Percentiles rank a stretch among this genome's conserved stretches.
Conservation (phyloP, 2,329 filamentous ascomycete genomes). For the Rutstroemia sp. region DNA sequence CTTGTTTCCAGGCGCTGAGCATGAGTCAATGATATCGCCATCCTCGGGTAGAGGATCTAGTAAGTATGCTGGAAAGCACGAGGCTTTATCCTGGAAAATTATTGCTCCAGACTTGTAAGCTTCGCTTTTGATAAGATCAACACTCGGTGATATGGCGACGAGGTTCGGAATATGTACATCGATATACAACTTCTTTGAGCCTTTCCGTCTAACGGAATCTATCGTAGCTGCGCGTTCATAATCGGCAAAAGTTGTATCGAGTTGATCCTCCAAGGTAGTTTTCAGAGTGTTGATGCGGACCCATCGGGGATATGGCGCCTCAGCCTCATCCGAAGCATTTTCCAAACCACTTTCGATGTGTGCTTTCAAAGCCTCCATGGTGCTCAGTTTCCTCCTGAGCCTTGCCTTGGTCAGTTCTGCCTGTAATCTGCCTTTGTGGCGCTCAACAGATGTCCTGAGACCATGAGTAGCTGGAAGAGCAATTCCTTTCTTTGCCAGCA, state of each 20-base stretch:
- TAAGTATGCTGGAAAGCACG: conserved; percentile 90
- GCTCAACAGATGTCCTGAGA: conserved; percentile 64
- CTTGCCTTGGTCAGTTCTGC: conserved; percentile 79
- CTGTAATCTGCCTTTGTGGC: conserved; percentile 72
- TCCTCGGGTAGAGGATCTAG: conserved; percentile 59
- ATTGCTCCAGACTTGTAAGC: conserved; percentile 72
- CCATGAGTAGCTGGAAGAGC: conserved; percentile 74
- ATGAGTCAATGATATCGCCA: conserved; percentile 83
- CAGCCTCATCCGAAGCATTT: conserved; percentile 29
- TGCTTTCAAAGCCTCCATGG: conserved; percentile 57
- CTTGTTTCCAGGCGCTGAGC: conserved; percentile 94
- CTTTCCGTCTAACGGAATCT: conserved; percentile 42
- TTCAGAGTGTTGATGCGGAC: conserved; percentile 78
- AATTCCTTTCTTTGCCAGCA: conserved; percentile 75
- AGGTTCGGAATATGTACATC: conserved; percentile 79
- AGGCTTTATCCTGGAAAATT: conserved; percentile 94
- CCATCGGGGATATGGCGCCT: conserved; percentile 71
- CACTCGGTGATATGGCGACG: conserved; percentile 64
- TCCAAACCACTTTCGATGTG: conserved; percentile 47
- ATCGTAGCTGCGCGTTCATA: conserved; percentile 53
- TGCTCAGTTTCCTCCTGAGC: conserved; percentile 61
- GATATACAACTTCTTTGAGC: conserved; percentile 52
- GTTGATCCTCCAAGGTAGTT: conserved; percentile 61
- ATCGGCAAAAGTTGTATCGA: conserved; percentile 64
- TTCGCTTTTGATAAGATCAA: conserved; percentile 63